These are phyloP conservation scores for Exophiala mesophila DNA, from an alignment of 2,329 filamentous ascomycete species.

Conservation along the genomic window DNA sequence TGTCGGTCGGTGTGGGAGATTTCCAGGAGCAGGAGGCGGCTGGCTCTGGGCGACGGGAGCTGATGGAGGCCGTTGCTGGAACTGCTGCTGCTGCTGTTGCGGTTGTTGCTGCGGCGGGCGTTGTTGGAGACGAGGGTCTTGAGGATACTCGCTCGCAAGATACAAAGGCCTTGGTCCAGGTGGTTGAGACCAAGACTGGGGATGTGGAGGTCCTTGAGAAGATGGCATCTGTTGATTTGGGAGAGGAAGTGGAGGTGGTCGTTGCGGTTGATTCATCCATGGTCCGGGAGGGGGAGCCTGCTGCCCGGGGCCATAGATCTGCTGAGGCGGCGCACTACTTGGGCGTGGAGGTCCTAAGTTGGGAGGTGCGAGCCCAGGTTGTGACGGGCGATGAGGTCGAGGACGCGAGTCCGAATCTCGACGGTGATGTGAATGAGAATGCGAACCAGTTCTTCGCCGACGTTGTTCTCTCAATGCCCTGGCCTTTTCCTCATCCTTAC, in stretches of 20 bases:
- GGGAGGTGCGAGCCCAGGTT: conserved; percentile 7
- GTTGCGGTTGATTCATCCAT: conserved; percentile 5
- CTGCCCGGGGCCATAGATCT: not conserved
- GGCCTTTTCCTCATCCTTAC: conserved; percentile 14
- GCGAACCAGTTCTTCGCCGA: conserved; percentile 1
- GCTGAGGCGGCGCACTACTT: conserved; percentile 13
- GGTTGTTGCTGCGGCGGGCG: not conserved
- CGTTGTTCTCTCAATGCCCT: not conserved
- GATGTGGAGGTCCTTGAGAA: conserved; percentile 1
- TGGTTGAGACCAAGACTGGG: conserved; percentile 1
- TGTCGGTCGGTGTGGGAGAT: conserved; percentile 4
- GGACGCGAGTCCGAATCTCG: conserved; percentile 6
- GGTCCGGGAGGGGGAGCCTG: not conserved
- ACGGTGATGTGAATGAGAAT: conserved; percentile 8
- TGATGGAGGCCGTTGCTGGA: conserved; percentile 2
- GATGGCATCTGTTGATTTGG: conserved; percentile 3
- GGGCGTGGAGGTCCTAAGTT: conserved; percentile 4
- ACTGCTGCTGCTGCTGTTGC: conserved; percentile 1
- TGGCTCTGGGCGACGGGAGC: too few species aligned
- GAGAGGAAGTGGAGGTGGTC: not conserved
- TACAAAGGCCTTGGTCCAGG: not conserved
- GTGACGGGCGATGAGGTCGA: conserved; percentile 3
- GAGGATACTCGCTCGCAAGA: not conserved
- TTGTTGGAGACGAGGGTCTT: not conserved
- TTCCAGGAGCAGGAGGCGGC: conserved; percentile 4